These are phyloP conservation scores for Glycine tomentella DNA, from an alignment of 306 rosid genomes.

Conservation along the genomic window DNA sequence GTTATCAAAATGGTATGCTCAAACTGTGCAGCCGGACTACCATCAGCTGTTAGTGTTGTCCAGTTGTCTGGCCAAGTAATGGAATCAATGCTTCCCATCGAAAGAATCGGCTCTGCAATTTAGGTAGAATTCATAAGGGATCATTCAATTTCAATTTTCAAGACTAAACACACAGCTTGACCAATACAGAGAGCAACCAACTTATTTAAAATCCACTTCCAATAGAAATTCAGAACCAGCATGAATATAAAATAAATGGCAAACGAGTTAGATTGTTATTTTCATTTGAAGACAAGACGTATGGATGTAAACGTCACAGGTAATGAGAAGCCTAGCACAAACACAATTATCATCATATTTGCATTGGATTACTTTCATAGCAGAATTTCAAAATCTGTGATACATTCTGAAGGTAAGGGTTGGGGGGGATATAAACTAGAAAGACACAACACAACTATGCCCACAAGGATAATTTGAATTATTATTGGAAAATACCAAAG, in stretches of 20 bases:
- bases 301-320: background rate
- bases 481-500: too few relatives aligned
- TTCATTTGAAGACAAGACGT: background rate
- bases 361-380: background rate
- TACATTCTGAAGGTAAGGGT: background rate
- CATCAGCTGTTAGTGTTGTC: constrained; percentile 83
- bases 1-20: constrained; percentile 96
- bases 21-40: constrained; percentile 92
- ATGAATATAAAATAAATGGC: background rate
- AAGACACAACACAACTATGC: background rate
- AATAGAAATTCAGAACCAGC: constrained; percentile 7
- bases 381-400: background rate
- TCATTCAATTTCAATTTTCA: constrained; percentile 30
- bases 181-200: background rate
- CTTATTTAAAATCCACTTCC: background rate
- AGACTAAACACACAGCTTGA: constrained; percentile 17
- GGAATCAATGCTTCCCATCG: constrained; percentile 81
- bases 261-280: constrained; percentile 21
- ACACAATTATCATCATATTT: background rate
- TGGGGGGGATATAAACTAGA: background rate
- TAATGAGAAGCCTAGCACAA: background rate
- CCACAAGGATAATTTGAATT: background rate
- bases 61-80: constrained; percentile 93
- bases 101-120: constrained; percentile 88
- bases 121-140: constrained; percentile 27